Conservation (phyloP, 352 stramenopile species). For the Phytopythium helicoides region DNA sequence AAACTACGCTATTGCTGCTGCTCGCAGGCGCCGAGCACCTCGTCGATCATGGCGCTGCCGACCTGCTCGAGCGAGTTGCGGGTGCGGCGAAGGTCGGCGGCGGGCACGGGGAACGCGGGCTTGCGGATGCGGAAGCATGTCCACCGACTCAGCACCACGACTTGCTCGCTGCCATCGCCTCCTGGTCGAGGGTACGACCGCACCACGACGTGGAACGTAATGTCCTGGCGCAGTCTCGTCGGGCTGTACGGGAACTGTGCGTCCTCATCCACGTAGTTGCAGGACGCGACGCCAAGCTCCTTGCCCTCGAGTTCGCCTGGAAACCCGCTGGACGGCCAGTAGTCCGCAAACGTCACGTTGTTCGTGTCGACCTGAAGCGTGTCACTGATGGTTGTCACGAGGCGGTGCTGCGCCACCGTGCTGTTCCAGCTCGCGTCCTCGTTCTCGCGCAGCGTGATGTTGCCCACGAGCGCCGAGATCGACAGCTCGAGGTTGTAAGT, state of each 20-base stretch:
- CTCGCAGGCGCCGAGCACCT: conserved; percentile 5
- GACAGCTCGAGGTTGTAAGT: conserved; percentile 44
- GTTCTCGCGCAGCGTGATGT: conserved; percentile 41
- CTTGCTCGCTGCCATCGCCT: conserved; percentile 8
- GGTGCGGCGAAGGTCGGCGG: conserved; percentile 19
- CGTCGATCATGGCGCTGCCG: conserved; percentile 16
- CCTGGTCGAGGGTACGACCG: conserved; percentile 13
- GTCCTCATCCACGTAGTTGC: conserved; percentile 48
- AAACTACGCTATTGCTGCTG: too few relatives aligned
- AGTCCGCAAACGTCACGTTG: conserved; percentile 36
- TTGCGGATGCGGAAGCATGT: conserved; percentile 32
- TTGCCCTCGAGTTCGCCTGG: conserved; percentile 7
- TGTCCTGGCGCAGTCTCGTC: conserved; percentile 41
- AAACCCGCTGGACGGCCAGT: conserved; percentile 6
- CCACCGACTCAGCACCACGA: conserved; percentile 30
- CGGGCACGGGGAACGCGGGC: conserved; percentile 16
- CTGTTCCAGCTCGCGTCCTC: conserved; percentile 26
- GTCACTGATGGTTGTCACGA: conserved; percentile 26
- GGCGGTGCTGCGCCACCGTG: conserved; percentile 30
- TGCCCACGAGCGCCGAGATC: conserved; percentile 32
- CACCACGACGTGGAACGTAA: conserved; percentile 38
- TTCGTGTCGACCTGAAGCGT: conserved; percentile 33
- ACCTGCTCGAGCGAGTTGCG: conserved; percentile 20
- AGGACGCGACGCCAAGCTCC: conserved; percentile 15
- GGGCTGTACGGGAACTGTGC: conserved; percentile 42